Conservation (phyloP, 805 yeast species). For the Candida patagonica region DNA sequence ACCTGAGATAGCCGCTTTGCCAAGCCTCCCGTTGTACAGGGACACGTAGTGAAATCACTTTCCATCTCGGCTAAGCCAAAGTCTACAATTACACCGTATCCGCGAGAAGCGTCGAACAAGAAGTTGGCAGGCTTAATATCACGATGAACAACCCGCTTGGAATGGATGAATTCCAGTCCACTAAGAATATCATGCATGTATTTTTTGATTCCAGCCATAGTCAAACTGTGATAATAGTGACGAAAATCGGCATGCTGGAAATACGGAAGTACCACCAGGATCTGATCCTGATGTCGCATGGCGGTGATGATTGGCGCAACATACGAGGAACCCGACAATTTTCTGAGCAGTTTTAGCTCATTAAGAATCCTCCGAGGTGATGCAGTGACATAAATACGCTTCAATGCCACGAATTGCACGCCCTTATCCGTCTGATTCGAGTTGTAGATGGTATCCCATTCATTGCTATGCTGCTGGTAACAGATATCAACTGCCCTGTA, state of each 20-base stretch:
- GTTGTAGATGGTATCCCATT: slow-evolving; percentile 22
- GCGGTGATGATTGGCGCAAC: slow-evolving; percentile 91
- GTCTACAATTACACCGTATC: slow-evolving; percentile 78
- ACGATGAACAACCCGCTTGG: slow-evolving; percentile 74
- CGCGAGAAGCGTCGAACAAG: slow-evolving; percentile 53
- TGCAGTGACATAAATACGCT: slow-evolving; percentile 89
- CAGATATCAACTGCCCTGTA: slow-evolving; percentile 48
- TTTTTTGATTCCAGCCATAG: slow-evolving; percentile 66
- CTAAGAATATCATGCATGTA: slow-evolving; percentile 74
- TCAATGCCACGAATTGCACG: slow-evolving; percentile 60
- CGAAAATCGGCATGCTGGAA: slow-evolving; percentile 87
- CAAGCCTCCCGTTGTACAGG: slow-evolving; percentile 12
- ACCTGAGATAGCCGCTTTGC: slow-evolving; percentile 10
- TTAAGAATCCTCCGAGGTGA: slow-evolving; percentile 87
- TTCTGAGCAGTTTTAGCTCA: slow-evolving; percentile 61
- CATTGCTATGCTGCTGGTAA: slow-evolving; percentile 28
- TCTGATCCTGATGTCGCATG: slow-evolving; percentile 79
- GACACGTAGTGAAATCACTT: slow-evolving; percentile 13
- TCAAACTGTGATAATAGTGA: slow-evolving; percentile 67
- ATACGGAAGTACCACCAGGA: slow-evolving; percentile 84
- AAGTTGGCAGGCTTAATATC: slow-evolving; percentile 86
- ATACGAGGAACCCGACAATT: slow-evolving; percentile 30
- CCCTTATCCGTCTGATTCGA: slow-evolving; percentile 6
- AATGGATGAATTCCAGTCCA: slow-evolving; percentile 69
- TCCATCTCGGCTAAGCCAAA: slow-evolving; percentile 82